Evolutionary conservation across 1,139 yeast species (phyloP).

Genomic region (Meyerozyma sp.): DNA sequence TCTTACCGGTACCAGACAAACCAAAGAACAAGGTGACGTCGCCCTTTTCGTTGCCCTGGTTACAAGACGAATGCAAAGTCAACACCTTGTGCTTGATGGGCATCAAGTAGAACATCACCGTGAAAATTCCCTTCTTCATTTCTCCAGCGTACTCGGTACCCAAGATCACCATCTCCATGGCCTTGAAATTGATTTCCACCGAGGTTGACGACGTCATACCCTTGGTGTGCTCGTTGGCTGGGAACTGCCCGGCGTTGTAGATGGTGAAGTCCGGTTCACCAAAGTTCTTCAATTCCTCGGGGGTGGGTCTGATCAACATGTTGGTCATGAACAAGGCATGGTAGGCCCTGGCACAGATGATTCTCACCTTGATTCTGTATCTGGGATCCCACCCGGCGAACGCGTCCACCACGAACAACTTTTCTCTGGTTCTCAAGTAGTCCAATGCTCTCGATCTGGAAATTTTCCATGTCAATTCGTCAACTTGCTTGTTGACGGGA

Average conservation of each 20-base stretch:
- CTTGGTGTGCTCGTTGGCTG: constrained; percentile 92
- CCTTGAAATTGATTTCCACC: constrained; percentile 93
- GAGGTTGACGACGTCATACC: constrained; percentile 98
- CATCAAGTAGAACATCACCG: constrained; percentile 98
- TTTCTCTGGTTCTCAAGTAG: constrained; percentile 92
- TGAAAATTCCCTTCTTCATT: constrained; percentile 99
- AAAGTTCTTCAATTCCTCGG: constrained; percentile 79
- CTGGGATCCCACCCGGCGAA: constrained; percentile 99
- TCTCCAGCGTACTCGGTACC: constrained; percentile 99
- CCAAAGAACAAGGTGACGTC: constrained; percentile 96
- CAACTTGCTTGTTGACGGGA: constrained; percentile 93
- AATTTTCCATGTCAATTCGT: constrained; percentile 92
- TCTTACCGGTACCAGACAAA: constrained; percentile 96
- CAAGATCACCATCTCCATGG: constrained; percentile 96
- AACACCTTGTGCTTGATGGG: constrained; percentile 89
- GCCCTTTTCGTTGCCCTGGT: constrained; percentile 73
- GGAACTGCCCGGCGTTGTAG: constrained; percentile 99
- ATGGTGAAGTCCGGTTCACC: constrained; percentile 98
- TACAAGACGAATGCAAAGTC: constrained; percentile 93
- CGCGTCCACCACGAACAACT: constrained; percentile 93
- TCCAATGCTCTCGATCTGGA: constrained; percentile 96
- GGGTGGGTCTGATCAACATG: constrained; percentile 94
- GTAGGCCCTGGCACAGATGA: constrained; percentile 97
- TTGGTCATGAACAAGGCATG: constrained; percentile 98
- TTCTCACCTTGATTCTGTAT: constrained; percentile 93